These are phyloP conservation scores for Apiotrichum laibachii DNA, from an alignment of 1,284 basidiomycete genomes.

Conservation along the genomic window DNA sequence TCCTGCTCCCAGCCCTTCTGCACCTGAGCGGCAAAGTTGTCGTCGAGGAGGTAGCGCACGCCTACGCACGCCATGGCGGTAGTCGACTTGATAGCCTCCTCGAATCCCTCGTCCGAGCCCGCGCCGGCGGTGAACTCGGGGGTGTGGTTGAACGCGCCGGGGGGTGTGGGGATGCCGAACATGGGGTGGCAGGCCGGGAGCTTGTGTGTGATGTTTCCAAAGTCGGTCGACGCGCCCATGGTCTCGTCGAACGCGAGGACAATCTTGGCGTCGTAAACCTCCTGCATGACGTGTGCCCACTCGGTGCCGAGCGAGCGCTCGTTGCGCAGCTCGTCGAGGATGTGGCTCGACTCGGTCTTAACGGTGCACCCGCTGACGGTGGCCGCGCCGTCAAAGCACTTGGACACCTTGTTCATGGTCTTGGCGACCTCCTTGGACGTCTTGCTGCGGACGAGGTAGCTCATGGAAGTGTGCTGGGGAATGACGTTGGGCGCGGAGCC, in stretches of 20 bases:
- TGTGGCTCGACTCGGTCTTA: slow-evolving; percentile 52
- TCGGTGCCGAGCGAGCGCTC: slow-evolving; percentile 16
- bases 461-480: slow-evolving; percentile 69
- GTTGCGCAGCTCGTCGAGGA: slow-evolving; percentile 59
- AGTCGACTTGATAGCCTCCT: slow-evolving; percentile 34
- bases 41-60: slow-evolving; percentile 35
- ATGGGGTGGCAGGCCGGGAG: slow-evolving; percentile 47
- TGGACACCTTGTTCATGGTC: slow-evolving; percentile 57
- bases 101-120: slow-evolving; percentile 23
- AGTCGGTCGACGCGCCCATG: slow-evolving; percentile 13
- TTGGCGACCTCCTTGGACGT: slow-evolving; percentile 58
- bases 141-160: slow-evolving; percentile 21
- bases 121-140: slow-evolving; percentile 24
- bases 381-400: slow-evolving; percentile 68
- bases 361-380: slow-evolving; percentile 67
- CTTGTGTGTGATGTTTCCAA: slow-evolving; percentile 57
- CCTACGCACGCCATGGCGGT: slow-evolving; percentile 39
- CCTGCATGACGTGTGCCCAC: slow-evolving; percentile 10
- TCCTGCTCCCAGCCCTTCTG: neutral
- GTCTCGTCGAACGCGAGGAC: slow-evolving; percentile 62
- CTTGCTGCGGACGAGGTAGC: slow-evolving; percentile 65
- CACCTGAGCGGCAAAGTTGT: slow-evolving; percentile 30
- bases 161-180: slow-evolving; percentile 14
- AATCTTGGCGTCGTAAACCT: slow-evolving; percentile 46
- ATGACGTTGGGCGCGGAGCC: slow-evolving; percentile 61